Evolutionary conservation across 129 eudicot genomes (phyloP).

Genomic region (Pittosporum tobira): DNA sequence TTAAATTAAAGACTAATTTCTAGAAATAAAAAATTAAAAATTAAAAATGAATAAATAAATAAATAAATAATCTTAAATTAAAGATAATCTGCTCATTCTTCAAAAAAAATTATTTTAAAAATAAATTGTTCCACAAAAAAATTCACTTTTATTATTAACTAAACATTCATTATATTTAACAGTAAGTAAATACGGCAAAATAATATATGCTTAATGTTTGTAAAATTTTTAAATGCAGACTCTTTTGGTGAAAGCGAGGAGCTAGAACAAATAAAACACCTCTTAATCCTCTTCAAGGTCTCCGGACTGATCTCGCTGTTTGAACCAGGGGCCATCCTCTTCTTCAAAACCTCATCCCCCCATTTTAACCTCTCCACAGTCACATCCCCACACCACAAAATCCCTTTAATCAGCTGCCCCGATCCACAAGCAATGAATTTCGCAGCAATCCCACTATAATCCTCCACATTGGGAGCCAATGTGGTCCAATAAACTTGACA

Average conservation of each 20-base stretch:
- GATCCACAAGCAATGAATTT: constrained; percentile 73
- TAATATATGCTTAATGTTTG: background rate
- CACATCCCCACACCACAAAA: constrained; percentile 97
- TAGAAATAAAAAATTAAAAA: too few relatives aligned
- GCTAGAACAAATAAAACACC: constrained; percentile 24
- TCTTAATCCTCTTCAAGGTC: constrained; percentile 59
- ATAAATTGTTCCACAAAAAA: background rate
- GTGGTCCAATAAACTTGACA: constrained; percentile 93
- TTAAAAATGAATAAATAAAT: too few relatives aligned
- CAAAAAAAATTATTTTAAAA: background rate
- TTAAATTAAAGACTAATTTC: too few relatives aligned
- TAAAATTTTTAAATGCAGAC: background rate
- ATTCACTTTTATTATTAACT: too few relatives aligned
- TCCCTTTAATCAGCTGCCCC: constrained; percentile 90
- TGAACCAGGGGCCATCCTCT: constrained; percentile 43
- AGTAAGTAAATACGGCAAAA: too few relatives aligned
- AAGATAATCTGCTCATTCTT: too few relatives aligned
- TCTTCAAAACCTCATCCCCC: constrained; percentile 73
- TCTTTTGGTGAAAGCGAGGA: too few relatives aligned
- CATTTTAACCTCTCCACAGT: constrained; percentile 72
- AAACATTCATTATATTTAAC: too few relatives aligned
- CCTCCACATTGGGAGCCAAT: constrained; percentile 95
- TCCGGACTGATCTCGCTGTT: constrained; percentile 43
- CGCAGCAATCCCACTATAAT: constrained; percentile 73
- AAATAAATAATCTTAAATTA: too few relatives aligned